Evolutionary conservation across 106 monocot species (phyloP), one percentile per base, ranked within the genome.

Genomic region (Amphibolis antarctica): DNA sequence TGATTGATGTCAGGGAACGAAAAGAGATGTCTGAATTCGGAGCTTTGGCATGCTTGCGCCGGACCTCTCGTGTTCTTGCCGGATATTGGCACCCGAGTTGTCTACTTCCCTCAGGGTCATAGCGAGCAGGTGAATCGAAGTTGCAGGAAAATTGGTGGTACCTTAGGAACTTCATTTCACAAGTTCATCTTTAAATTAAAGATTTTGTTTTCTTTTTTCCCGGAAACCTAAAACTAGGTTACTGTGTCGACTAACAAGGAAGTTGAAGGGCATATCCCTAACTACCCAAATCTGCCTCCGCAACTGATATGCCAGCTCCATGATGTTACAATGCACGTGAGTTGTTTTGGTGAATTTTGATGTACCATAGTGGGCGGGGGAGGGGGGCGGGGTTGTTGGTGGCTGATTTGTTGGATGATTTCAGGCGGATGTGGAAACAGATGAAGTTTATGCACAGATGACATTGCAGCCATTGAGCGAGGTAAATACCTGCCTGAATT

Each of bases 401-500:
- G 24, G 29, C 59, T 66, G 66, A 50, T 66, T 59, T 45, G 17
- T 74, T 36, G n/a, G 43, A n/a, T 24, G 24, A 28, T 81, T 80
- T 65, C 80, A 93, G 93, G 88, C 89, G 71, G 93, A 89, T 79
- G 78, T 66, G 26, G 93, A 93, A 61, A 93, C 85, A 9, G 93
- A 93, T 66, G 93, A 93, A 62, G 88, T 88, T 14, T 93, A 86
- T 75, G 88, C 88, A 7, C 88, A 88, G 78, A 93, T 93, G 88
- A 93, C 93, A 25, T 53, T 93, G 77, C 93, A 93, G 71, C 85
- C 85, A 28, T 51, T 86, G 45, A 86, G 69, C 61, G 71, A 70
- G 71, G 93, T 93, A 80, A 66, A 47, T 65, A 12, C 6, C n/a
- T 47, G 42, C 42, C 18, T 42, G 25, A 60, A 9, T 26, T n/a